Percentiles rank a stretch among this genome's conserved stretches.
phyloP scores from a whole-genome alignment of 2,329 filamentous ascomycete species.

The Colletotrichum camelliae region DNA sequence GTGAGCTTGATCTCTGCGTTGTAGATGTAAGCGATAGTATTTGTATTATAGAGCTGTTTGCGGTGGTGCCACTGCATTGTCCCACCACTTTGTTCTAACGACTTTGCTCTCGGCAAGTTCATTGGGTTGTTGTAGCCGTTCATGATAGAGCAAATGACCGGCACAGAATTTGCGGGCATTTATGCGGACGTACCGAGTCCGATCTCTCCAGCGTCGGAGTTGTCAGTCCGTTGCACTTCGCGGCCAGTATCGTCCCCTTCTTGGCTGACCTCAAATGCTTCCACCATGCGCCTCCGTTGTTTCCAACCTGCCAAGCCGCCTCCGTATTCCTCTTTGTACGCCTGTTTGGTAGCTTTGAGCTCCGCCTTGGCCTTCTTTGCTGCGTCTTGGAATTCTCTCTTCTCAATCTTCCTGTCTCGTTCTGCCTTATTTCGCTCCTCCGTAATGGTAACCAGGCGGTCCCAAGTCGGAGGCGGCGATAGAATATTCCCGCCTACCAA shows the following conservation, averaged over 20 bases:
- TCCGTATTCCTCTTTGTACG: background rate
- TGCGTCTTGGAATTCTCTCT: background rate
- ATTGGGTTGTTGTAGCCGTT: background rate
- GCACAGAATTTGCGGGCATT: background rate
- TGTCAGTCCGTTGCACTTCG: background rate
- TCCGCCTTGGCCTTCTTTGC: background rate
- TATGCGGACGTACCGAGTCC: background rate
- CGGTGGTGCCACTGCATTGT: background rate
- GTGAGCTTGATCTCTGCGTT: background rate
- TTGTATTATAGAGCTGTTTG: slow-evolving; percentile 16
- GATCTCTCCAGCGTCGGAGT: background rate
- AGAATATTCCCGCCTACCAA: slow-evolving; percentile 9
- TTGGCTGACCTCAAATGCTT: background rate
- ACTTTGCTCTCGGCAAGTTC: background rate
- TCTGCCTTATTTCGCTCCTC: background rate
- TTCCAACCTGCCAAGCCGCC: slow-evolving; percentile 3
- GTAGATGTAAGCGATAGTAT: slow-evolving; percentile 18
- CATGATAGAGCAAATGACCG: background rate
- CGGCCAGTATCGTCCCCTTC: background rate
- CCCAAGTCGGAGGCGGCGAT: background rate
- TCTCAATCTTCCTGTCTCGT: background rate
- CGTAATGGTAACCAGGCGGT: background rate
- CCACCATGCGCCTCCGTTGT: background rate
- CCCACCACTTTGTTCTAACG: background rate
- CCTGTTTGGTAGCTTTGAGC: background rate